Percentiles rank a stretch among this genome's conserved stretches.
Evolutionary conservation across 805 yeast genomes (phyloP).

Genomic region (Cyberlindnera mrakii): DNA sequence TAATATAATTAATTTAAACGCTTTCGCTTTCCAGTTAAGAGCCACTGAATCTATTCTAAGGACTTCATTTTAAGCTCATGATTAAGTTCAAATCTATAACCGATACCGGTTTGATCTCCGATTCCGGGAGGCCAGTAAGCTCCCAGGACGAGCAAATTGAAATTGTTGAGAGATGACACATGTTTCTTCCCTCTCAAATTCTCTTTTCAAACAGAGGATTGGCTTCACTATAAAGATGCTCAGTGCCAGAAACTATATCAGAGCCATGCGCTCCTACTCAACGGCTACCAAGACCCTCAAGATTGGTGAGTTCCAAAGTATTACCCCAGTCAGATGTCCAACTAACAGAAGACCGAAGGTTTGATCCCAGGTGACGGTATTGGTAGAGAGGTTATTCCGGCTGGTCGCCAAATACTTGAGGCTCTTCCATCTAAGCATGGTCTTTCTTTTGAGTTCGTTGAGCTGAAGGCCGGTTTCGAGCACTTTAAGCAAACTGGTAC

Average conservation of each 20-base stretch:
- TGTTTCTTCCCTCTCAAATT: too few relatives aligned
- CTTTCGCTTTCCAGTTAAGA: too few relatives aligned
- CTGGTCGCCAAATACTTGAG: conserved; percentile 85
- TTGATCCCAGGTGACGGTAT: conserved; percentile 98
- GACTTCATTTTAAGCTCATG: background rate
- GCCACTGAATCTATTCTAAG: too few relatives aligned
- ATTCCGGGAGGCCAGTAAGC: background rate
- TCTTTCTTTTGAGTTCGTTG: conserved; percentile 77
- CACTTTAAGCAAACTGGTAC: conserved; percentile 91
- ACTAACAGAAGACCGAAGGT: conserved; percentile 28
- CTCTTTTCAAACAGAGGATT: too few relatives aligned
- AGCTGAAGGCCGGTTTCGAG: conserved; percentile 92
- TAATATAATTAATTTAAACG: too few relatives aligned
- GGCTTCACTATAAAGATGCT: conserved; percentile 4
- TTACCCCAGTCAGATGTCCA: background rate
- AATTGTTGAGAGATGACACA: too few relatives aligned
- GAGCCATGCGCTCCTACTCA: conserved; percentile 25
- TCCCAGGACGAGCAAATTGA: too few relatives aligned
- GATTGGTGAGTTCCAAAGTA: conserved; percentile 32
- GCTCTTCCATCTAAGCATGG: conserved; percentile 72
- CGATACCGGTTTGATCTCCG: background rate
- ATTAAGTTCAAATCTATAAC: background rate
- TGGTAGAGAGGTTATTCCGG: conserved; percentile 96
- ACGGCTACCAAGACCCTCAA: conserved; percentile 42
- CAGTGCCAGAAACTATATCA: conserved; percentile 6